Conservation (phyloP, 2,329 filamentous ascomycete species). For the Verticillium dahliae region DNA sequence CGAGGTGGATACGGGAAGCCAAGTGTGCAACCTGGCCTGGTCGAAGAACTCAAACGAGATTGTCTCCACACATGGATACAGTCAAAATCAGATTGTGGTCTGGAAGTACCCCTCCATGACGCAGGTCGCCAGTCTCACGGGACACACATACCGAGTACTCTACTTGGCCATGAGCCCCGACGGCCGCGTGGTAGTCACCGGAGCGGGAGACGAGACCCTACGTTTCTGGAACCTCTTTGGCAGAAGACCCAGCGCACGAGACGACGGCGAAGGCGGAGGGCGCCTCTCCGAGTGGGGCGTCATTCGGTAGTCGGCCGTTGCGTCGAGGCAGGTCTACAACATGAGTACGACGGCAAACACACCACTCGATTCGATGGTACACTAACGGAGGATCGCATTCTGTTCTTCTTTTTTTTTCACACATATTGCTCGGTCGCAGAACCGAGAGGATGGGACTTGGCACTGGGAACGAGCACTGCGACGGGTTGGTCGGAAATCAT, state of each 20-base stretch:
- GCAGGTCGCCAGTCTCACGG: slow-evolving; percentile 89
- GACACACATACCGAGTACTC: slow-evolving; percentile 92
- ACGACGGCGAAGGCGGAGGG: slow-evolving; percentile 57
- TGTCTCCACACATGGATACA: slow-evolving; percentile 94
- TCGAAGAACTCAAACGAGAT: slow-evolving; percentile 97
- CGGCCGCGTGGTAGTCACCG: slow-evolving; percentile 87
- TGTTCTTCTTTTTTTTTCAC: neutral
- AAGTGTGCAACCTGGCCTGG: slow-evolving; percentile 98
- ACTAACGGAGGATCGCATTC: neutral
- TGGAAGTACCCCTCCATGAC: slow-evolving; percentile 99
- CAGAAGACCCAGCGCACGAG: slow-evolving; percentile 65
- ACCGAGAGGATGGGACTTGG: neutral
- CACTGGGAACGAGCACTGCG: neutral
- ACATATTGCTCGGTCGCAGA: neutral
- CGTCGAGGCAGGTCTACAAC: neutral
- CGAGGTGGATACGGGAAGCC: slow-evolving; percentile 92
- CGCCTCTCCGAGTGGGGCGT: slow-evolving; percentile 74
- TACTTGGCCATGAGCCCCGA: slow-evolving; percentile 98
- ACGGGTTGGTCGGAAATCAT: neutral
- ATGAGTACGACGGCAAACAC: neutral
- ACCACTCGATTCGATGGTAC: neutral
- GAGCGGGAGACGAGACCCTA: slow-evolving; percentile 91
- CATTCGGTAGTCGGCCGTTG: slow-evolving; percentile 51
- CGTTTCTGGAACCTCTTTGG: slow-evolving; percentile 97
- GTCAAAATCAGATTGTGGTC: slow-evolving; percentile 96